Base-by-base conservation (phyloP, 768 basidiomycete species). In the Cubamyces lactineus region DNA sequence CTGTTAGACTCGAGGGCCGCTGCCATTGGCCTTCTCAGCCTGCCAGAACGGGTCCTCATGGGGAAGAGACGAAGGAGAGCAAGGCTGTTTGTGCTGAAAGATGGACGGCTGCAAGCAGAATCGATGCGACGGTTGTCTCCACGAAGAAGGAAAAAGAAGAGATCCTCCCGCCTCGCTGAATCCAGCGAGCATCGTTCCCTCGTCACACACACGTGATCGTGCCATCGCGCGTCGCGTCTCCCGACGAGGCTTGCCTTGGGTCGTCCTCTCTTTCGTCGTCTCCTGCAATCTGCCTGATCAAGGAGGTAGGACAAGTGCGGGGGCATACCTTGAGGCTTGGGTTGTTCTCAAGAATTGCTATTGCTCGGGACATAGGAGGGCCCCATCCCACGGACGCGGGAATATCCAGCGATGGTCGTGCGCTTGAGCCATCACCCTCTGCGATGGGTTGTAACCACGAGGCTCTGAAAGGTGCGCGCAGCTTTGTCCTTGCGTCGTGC, bases 31-130 rank as follows among this genome's bases (percentile, higher is more conserved):
- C 13, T 56, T 56, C 47, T 56, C 45, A 56, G 43, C 21, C 54
- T 47, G 12, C 38, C 17, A n/a, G 49, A 30, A 13, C 48, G 11
- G 21, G 26, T 45, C 19, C 49, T 42, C 28, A 43, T 45, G 26
- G 11, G 28, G 3, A 9, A 8, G 11, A 55, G 16, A 39, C n/a
- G 4, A 19, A 23, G 6, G n/a, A 28, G 26, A 23, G 30, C 21
- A 51, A 59, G 40, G 49, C 49, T n/a, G 57, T 51, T 59, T 59
- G 57, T 12, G 21, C 2, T 5, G 12, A 34, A 58, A 58, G 57
- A 24, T 23, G n/a, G 12, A 57, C 40, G 34, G 34, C 34, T 34
- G 34, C 34, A 9, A 34, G 34, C 34, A 6, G 34, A 34, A 34
- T 34, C 34, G 34, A 34, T 34, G 34, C 46, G 46, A 57, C 40